Evolutionary conservation across 768 basidiomycete species (phyloP), one percentile per base, ranked within the genome.

Genomic region (Russula dissimulans): DNA sequence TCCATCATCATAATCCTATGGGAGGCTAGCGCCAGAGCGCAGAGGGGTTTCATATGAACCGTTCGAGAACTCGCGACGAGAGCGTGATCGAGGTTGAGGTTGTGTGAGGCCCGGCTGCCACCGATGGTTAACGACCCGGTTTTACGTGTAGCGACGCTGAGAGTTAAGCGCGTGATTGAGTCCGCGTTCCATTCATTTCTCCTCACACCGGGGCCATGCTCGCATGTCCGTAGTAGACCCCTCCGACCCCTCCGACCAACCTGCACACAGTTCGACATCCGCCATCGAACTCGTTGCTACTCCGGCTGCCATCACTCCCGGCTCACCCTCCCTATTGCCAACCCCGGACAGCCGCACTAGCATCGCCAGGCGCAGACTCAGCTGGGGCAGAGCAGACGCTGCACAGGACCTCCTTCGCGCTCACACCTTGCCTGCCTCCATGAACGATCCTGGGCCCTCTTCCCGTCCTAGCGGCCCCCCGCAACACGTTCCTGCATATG

Each of bases 211-310:
- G 39, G 39, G 12, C 14, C 39, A 14, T 41, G 9, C 44, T 26
- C 22, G 7, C 42, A 54, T 54, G 53, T 54, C 53, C 0, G 31
- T 32, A 17, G 22, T 26, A 26, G 22, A 26, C n/a, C n/a, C n/a
- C n/a, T n/a, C n/a, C n/a, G 53, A 54, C 31, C 18, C 42, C 3
- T 0, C 9, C 26, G n/a, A 44, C 53, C 2, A n/a, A 6, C n/a
- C 47, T 15, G 32, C 52, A 1, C 41, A 54, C 3, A 76, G 73
- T 59, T 79, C 83, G 15, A 77, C 83, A 50, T 85, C 83, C 26
- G 82, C 80, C 43, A 67, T 85, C 60, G 79, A 85, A 70, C 68
- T 85, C 39, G 71, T 78, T 47, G 71, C 75, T n/a, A 74, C 78
- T 4, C 70, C 75, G 43, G 68, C 78, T 50, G 78, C 78, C 32